Evolutionary conservation across 345 rosid species (phyloP), one percentile per base, ranked within the genome.

Genomic region (Brassica nigra): DNA sequence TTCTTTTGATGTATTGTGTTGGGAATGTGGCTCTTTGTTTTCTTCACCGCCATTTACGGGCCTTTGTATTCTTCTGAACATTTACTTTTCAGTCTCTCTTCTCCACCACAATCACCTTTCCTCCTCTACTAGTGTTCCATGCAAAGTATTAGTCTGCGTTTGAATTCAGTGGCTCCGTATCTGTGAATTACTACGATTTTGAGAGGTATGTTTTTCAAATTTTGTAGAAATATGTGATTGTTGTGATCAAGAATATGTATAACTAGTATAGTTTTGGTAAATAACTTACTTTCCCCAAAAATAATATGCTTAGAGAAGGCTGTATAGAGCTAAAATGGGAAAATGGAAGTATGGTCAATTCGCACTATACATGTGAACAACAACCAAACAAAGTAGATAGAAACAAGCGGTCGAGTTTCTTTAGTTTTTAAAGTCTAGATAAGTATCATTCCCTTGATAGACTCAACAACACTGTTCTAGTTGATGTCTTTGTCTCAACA

Each of bases 401-500:
- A 79, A 73, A 79, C 78, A 79, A 79, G 77, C 73, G 67, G 81
- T 78, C 77, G 77, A 57, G 36, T 37, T 63, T 78, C 71, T 54
- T 71, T 64, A 70, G 81, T 71, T 54, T 23, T 49, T 1, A 63
- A 62, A 57, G 72, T 72, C 8, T 71, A 72, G 81, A 78, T 78
- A 78, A 78, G 73, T 58, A 72, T 78, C 68, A 39, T 14, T 66
- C 62, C 77, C 77, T 78, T 58, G 82, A 42, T 72, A 55, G 31
- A 42, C 73, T 73, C 82, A 73, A 78, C 39, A 66, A 42, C 77
- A 73, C 70, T 76, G 14, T n/a, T 71, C 18, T 66, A 6, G 68
- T 23, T 61, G 6, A 66, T 29, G 73, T 66, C 68, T 58, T 73
- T 78, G 77, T 78, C 81, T 52, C 57, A 1, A n/a, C 57, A 52